phyloP scores from a whole-genome alignment of 1,284 basidiomycete species.

The Microbotryum silenes-acaulis region DNA sequence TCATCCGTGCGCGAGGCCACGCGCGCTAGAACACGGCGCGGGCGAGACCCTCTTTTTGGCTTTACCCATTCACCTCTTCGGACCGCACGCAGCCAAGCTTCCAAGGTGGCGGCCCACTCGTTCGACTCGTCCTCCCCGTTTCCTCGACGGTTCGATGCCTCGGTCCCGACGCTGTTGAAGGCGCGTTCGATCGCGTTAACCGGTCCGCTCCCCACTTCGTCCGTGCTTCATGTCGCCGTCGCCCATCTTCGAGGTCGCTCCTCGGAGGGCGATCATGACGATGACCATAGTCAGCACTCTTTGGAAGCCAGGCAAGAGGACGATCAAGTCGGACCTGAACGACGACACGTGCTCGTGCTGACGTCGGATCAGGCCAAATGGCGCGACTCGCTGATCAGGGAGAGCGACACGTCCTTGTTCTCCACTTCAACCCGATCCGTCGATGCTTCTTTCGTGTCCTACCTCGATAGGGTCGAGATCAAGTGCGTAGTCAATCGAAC shows the following conservation, averaged over 20 bases:
- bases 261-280: neutral
- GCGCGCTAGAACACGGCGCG: no score
- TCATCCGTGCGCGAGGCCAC: no score
- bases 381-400: constrained; percentile 4
- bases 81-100: no score
- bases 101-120: neutral
- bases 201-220: constrained; percentile 13
- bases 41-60: no score
- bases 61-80: no score
- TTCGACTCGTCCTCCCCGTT: constrained; percentile 1
- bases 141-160: neutral
- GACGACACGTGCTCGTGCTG: constrained; percentile 14
- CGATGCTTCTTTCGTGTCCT: neutral
- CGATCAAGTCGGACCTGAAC: neutral
- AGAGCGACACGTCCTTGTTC: constrained; percentile 16
- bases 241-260: constrained; percentile 10
- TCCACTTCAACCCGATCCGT: neutral
- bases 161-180: neutral
- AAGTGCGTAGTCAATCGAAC: constrained; percentile 5
- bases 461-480: constrained; percentile 14
- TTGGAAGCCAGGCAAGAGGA: neutral
- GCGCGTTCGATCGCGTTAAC: constrained; percentile 11
- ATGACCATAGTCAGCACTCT: neutral
- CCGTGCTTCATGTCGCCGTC: constrained; percentile 17
- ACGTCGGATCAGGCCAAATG: constrained; percentile 4